Percentiles rank a stretch among this genome's conserved stretches.
Evolutionary conservation across 192 early-diverging fungal genomes (phyloP).

Genomic region (Podila horticola): DNA sequence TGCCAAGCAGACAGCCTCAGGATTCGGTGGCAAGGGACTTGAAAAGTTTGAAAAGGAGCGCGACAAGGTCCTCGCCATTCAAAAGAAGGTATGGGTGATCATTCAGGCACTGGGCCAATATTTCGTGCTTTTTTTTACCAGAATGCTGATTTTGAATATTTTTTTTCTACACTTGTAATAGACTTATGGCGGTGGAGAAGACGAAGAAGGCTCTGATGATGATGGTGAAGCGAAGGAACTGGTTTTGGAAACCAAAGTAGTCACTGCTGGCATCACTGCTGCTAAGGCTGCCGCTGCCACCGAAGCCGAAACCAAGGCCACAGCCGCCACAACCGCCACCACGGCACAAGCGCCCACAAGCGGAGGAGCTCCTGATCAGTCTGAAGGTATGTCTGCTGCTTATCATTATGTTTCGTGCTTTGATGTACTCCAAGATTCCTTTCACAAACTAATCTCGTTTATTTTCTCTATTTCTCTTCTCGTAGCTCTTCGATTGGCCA

Average conservation of each 20-base stretch:
- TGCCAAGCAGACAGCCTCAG: constrained; percentile 74
- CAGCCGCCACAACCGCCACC: constrained; percentile 9
- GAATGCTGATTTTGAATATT: constrained; percentile 1
- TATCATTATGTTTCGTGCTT: not conserved
- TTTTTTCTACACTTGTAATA: constrained; percentile 16
- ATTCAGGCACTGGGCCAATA: too few species aligned
- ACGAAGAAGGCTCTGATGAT: constrained; percentile 77
- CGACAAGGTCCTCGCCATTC: constrained; percentile 88
- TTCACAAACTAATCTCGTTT: not conserved
- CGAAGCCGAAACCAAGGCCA: constrained; percentile 14
- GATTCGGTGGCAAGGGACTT: constrained; percentile 97
- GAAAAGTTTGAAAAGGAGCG: constrained; percentile 94
- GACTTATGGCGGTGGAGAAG: constrained; percentile 78
- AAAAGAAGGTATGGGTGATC: constrained; percentile 72
- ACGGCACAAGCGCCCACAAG: not conserved
- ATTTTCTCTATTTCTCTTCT: not conserved
- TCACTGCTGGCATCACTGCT: constrained; percentile 50
- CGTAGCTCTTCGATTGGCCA: constrained; percentile 40
- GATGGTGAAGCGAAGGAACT: constrained; percentile 57
- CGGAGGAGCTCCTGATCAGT: constrained; percentile 7
- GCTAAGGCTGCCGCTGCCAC: constrained; percentile 42
- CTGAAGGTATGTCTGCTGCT: constrained; percentile 22
- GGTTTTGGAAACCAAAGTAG: constrained; percentile 54
- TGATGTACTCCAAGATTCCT: too few species aligned
- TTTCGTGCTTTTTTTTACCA: not conserved